Base-by-base conservation (phyloP, 2,329 filamentous ascomycete genomes). In the Venturia pyrina region DNA sequence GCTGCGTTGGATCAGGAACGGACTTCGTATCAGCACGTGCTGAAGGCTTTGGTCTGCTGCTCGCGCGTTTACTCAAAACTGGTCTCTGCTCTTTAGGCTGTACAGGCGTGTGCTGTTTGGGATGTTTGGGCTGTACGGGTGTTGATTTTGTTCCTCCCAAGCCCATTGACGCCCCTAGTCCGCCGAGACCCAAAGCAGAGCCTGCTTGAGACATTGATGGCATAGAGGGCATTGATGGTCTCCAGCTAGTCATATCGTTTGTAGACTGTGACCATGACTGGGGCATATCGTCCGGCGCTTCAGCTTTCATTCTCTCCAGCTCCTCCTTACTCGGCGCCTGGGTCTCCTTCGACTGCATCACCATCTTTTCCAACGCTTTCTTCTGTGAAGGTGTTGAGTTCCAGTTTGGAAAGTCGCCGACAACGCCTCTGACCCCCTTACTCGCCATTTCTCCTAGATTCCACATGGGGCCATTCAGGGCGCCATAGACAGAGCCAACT, bases 371-470 rank as follows among this genome's bases (percentile, higher is more conserved):
- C 59, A 76, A 63, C 4, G 74, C 71, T 62, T 71, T 74, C 67
- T 73, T 74, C 40, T 76, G 75, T n/a, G 71, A 66, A 8, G 72
- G 69, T 2, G 73, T 72, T 1, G 73, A 72, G 34, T 72, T 72
- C 73, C 74, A 75, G 50, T 74, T 72, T 0, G 74, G 75, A 63
- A 75, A 59, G 63, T 76, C 74, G 1, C 75, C 74, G 24, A 74
- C 65, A 1, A 75, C 70, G 11, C 71, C 69, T 63, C 71, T 68
- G 0, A 76, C 74, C 41, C 75, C 75, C 0, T 75, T 69, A 62
- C 72, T 73, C 43, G 74, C 73, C 73, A 76, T 74, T 48, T 76
- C 66, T 24, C 74, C 75, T 8, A 75, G 65, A 53, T 76, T 68
- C 73, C 73, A 75, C 61, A 75, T 72, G 1, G 74, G 74, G 0